Percentiles rank a stretch among this genome's conserved stretches.
Conservation (phyloP, 148 eudicot genomes). For the Pharnaceum exiguum region DNA sequence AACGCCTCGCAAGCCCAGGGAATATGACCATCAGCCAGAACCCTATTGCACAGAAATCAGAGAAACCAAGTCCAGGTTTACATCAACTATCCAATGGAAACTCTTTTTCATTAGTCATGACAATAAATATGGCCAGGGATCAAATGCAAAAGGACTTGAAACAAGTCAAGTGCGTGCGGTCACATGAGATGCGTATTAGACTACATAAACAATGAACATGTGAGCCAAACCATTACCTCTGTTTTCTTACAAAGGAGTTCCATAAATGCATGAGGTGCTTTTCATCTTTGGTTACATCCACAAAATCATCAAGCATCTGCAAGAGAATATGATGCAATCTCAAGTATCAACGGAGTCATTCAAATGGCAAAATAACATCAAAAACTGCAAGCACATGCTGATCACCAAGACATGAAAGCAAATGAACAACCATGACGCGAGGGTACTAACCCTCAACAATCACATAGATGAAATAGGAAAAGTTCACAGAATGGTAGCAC, state of each 20-base stretch:
- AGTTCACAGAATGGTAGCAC: not conserved
- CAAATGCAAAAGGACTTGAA: not conserved
- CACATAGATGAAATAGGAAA: too few relatives aligned
- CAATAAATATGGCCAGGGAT: not conserved
- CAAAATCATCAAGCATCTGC: conserved; percentile 99
- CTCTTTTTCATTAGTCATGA: not conserved
- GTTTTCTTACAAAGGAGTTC: conserved; percentile 95
- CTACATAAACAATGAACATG: not conserved
- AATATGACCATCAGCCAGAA: conserved; percentile 94
- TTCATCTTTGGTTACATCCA: conserved; percentile 82
- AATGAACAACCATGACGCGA: too few relatives aligned
- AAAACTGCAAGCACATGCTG: not conserved
- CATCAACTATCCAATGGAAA: not conserved
- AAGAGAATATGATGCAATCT: conserved; percentile 3
- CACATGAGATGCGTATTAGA: not conserved
- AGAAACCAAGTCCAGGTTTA: conserved; percentile 2
- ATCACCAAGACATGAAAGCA: not conserved
- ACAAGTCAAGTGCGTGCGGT: not conserved
- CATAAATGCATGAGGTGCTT: conserved; percentile 95
- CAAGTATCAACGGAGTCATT: conserved; percentile 1
- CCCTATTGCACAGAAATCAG: conserved; percentile 43
- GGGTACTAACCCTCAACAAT: too few relatives aligned
- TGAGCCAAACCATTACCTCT: conserved; percentile 32
- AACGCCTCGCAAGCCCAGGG: conserved; percentile 98
- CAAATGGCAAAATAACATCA: not conserved